These are phyloP conservation scores for Candolleomyces efflorescens DNA, from an alignment of 768 basidiomycete genomes.

Conservation along the genomic window DNA sequence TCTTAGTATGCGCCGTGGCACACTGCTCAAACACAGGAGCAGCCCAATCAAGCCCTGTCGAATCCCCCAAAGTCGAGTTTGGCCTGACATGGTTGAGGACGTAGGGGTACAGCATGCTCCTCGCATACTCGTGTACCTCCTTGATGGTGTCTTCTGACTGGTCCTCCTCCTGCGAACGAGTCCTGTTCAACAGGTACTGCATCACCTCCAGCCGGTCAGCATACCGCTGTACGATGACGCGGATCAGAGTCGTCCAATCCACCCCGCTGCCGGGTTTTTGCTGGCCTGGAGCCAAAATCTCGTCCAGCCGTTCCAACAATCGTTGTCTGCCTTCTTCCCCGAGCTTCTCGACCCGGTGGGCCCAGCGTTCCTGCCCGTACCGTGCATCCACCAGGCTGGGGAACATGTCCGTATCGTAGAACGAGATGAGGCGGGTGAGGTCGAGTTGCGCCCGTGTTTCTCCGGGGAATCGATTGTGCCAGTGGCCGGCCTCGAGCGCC, in stretches of 20 bases:
- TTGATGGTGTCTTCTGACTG: slow-evolving; percentile 10
- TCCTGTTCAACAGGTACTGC: background rate
- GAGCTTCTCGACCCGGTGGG: slow-evolving; percentile 33
- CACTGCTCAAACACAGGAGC: slow-evolving; percentile 28
- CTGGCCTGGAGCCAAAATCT: slow-evolving; percentile 15
- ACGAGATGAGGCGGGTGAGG: slow-evolving; percentile 35
- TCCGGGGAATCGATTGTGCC: slow-evolving; percentile 40
- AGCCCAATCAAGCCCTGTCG: slow-evolving; percentile 27
- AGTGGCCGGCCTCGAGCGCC: slow-evolving; percentile 30
- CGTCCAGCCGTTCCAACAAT: slow-evolving; percentile 22
- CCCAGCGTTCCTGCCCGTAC: slow-evolving; percentile 24
- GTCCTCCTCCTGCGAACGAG: background rate
- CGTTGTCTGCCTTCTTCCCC: slow-evolving; percentile 19
- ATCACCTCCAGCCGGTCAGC: background rate
- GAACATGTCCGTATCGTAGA: slow-evolving; percentile 37
- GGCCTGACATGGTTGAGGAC: slow-evolving; percentile 11
- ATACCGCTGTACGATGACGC: slow-evolving; percentile 5
- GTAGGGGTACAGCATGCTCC: slow-evolving; percentile 25
- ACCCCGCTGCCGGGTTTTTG: slow-evolving; percentile 23
- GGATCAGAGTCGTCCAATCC: slow-evolving; percentile 17
- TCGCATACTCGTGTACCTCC: slow-evolving; percentile 23
- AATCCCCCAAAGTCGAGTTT: background rate
- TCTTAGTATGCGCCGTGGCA: slow-evolving; percentile 26
- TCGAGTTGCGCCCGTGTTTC: slow-evolving; percentile 41
- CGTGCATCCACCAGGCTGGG: slow-evolving; percentile 31